Evolutionary conservation across 2,329 filamentous ascomycete species (phyloP), one percentile per base, ranked within the genome.

Genomic region (Monilinia laxa): DNA sequence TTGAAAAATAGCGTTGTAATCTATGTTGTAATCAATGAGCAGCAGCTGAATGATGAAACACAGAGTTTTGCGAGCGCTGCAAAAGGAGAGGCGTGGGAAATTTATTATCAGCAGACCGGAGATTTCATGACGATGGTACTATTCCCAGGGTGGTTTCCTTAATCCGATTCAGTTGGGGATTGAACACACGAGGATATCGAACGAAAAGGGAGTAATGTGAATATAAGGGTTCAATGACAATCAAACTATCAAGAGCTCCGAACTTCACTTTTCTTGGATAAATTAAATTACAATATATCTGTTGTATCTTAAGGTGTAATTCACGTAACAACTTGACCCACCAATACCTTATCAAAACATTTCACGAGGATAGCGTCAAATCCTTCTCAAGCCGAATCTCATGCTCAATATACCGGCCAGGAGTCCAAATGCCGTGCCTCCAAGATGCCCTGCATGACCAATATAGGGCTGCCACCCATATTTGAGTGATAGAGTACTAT

Each of bases 381-480:
- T 18, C 28, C 25, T 55, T 42, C 38, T 51, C 23, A 20, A 16
- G 49, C 55, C 56, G 6, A 65, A 25, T 35, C 45, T 40, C 20
- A n/a, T 28, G n/a, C 31, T 38, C 7, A 45, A 28, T 14, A 53
- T 4, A 3, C 64, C 55, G 16, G 40, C 57, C 20, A 62, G 42
- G 16, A 65, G 4, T 16, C 64, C 64, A 62, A 65, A 60, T 7
- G 56, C 47, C 47, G 55, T 51, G 10, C 64, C 64, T 16, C 64
- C 64, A 42, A 65, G 35, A 62, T 65, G 64, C 23, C 64, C 64
- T 2, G 64, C 55, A 38, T 65, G 64, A 7, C 56, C 56, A 7
- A 65, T 4, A 5, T 25, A 23, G 18, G 55, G 47, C 4, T 23
- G 47, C 64, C 64, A 65, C 42, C 56, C 64, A 3, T 62, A 31